Percentiles rank a stretch among this genome's conserved stretches.
phyloP scores from a whole-genome alignment of 2,329 filamentous ascomycete species.

The Aureobasidium sp. region DNA sequence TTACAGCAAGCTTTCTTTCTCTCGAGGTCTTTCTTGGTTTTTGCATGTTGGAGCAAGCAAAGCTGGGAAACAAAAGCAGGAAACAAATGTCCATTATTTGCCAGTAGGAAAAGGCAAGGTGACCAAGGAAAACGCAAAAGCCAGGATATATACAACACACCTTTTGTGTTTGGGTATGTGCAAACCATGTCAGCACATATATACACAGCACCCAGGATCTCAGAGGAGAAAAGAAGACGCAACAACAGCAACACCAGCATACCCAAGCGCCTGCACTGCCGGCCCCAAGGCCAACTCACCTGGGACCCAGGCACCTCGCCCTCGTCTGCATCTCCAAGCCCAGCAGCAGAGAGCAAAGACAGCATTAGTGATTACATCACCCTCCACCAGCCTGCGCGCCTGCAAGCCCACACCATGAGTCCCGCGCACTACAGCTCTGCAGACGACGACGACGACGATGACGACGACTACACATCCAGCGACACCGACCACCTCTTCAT shows the following conservation, averaged over 20 bases:
- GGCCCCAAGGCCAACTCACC: not conserved
- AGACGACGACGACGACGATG: not conserved
- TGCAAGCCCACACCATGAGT: not conserved
- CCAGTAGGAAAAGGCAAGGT: not conserved
- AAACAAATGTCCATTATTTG: not conserved
- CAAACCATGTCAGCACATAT: not conserved
- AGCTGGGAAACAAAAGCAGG: not conserved
- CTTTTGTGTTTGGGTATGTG: no score
- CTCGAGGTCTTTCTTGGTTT: no score
- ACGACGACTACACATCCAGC: slow-evolving; percentile 1
- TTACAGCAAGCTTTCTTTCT: not conserved
- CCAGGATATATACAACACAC: not conserved
- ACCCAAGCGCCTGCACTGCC: not conserved
- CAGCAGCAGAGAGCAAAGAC: not conserved
- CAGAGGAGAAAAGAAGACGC: not conserved
- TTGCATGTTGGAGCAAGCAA: not conserved
- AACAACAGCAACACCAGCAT: not conserved
- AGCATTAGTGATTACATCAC: not conserved
- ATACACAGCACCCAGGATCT: not conserved
- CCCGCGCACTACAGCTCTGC: not conserved
- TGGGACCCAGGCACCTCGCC: not conserved
- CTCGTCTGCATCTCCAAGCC: not conserved
- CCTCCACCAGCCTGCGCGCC: no score
- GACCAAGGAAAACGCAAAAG: not conserved
- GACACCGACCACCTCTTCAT: slow-evolving; percentile 7